Evolutionary conservation across 1,284 basidiomycete species (phyloP), one percentile per base, ranked within the genome.

Genomic region (Cryptococcus depauperatus): DNA sequence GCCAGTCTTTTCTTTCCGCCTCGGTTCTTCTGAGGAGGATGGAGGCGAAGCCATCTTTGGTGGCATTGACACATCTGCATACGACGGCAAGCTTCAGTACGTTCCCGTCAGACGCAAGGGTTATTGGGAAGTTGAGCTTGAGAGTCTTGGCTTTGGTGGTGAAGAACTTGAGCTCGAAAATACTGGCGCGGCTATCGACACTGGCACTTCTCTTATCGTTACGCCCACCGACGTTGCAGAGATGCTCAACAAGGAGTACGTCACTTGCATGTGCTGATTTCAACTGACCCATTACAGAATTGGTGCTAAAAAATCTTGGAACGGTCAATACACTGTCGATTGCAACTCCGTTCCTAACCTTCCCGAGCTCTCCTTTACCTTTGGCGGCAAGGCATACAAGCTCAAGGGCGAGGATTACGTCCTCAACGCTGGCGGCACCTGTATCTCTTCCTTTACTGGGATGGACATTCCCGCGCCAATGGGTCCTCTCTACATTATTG

Each of bases 91-190:
- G 67, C 79, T 98, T 52, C 68, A 73, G 35, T 98, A 97, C 63
- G 88, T 86, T 23, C 93, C 95, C 46, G 78, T 99, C 48, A 85
- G 92, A 62, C 82, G 91, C 64, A 91, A 88, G 77, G 95, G 91
- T 6, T 98, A 98, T 76, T 99, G 95, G 95, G 89, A 96, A 70
- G 89, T 97, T 47, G 90, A 92, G 70, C 81, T 98, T 22, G 77
- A 88, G 73, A 83, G 83, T 68, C 79, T 96, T 47, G 65, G 74
- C 5, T 91, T 96, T 50, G 92, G 90, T 46, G 77, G 83, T 41
- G 92, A 93, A 43, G 78, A 76, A 39, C 78, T 93, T 34, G 85
- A 91, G 58, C 77, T 93, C 14, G 85, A 91, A 58, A 83, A 81
- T 73, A 90, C 90, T 44, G 90, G 92, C 42, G 92, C 92, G 57